A percentile compares a stretch with the other conserved stretches of the same genome.
Evolutionary conservation across 305 asterid species (phyloP).

Genomic region (Plantago coronopus): DNA sequence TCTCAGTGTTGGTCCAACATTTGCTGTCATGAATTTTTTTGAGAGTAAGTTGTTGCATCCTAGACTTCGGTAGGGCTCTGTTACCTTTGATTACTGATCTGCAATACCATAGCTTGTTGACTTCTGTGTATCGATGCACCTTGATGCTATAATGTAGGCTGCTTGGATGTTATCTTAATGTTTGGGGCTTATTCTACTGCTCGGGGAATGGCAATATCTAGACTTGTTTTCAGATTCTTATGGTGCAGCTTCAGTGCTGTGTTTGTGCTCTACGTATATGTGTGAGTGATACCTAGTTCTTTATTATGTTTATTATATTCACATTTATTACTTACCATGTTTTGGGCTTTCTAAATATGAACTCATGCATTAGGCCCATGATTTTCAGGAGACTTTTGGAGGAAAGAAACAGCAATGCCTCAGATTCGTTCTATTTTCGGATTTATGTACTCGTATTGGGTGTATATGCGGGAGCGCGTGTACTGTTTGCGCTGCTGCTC

Average conservation of each 20-base stretch:
- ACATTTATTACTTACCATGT: too few species aligned
- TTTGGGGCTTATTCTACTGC: constrained; percentile 96
- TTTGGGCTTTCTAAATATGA: constrained; percentile 3
- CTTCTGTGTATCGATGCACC: constrained; percentile 19
- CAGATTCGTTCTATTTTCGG: constrained; percentile 82
- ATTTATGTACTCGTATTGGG: constrained; percentile 88
- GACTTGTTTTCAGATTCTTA: constrained; percentile 88
- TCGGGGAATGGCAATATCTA: constrained; percentile 96
- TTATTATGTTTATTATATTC: not conserved
- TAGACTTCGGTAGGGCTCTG: constrained; percentile 16
- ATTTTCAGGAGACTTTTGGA: constrained; percentile 68
- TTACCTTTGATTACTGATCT: constrained; percentile 15
- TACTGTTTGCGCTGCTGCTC: constrained; percentile 67
- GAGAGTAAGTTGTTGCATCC: constrained; percentile 53
- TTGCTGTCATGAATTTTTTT: constrained; percentile 79
- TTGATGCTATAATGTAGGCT: constrained; percentile 47
- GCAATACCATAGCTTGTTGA: constrained; percentile 21
- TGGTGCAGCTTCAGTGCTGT: constrained; percentile 79
- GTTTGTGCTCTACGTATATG: constrained; percentile 63
- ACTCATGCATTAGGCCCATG: constrained; percentile 24
- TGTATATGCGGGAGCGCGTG: constrained; percentile 77
- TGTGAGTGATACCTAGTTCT: constrained; percentile 50
- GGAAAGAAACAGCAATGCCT: constrained; percentile 54
- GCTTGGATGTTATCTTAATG: constrained; percentile 78
- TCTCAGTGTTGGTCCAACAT: constrained; percentile 89